Percentiles rank a stretch among this genome's conserved stretches.
Conservation (phyloP, 1,139 yeast genomes). For the Blastobotrys ciferrii region DNA sequence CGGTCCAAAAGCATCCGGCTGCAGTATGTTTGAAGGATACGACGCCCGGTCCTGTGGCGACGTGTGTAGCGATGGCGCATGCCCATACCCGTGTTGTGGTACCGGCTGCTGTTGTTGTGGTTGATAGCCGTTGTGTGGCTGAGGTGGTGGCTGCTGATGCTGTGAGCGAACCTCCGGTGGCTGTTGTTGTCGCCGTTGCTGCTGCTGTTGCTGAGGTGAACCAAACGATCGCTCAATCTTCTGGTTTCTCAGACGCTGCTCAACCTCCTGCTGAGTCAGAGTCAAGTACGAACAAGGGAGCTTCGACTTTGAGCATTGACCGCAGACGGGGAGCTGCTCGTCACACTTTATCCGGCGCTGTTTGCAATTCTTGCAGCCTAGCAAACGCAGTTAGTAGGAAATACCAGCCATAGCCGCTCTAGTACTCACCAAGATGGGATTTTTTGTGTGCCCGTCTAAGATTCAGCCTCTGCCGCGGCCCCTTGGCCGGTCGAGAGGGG, state of each 20-base stretch:
- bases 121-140: too few relatives aligned
- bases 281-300: slow-evolving; percentile 31
- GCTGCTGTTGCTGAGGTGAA: background rate
- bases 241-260: slow-evolving; percentile 14
- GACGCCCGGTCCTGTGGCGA: too few relatives aligned
- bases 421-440: slow-evolving; percentile 46
- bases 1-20: slow-evolving; percentile 4
- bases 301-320: slow-evolving; percentile 60
- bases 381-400: slow-evolving; percentile 2
- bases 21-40: background rate
- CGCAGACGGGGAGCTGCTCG: slow-evolving; percentile 60
- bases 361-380: slow-evolving; percentile 65
- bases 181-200: background rate
- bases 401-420: background rate
- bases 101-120: too few relatives aligned
- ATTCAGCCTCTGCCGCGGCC: slow-evolving; percentile 11
- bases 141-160: slow-evolving; percentile 9
- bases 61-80: too few relatives aligned
- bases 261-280: slow-evolving; percentile 30
- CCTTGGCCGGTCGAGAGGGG: background rate
- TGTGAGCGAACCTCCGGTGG: slow-evolving; percentile 8
- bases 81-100: too few relatives aligned
- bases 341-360: slow-evolving; percentile 67
- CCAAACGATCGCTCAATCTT: background rate
- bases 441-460: slow-evolving; percentile 58